Base-by-base conservation (phyloP, 805 yeast genomes). In the Diddensiella transvaalensis region DNA sequence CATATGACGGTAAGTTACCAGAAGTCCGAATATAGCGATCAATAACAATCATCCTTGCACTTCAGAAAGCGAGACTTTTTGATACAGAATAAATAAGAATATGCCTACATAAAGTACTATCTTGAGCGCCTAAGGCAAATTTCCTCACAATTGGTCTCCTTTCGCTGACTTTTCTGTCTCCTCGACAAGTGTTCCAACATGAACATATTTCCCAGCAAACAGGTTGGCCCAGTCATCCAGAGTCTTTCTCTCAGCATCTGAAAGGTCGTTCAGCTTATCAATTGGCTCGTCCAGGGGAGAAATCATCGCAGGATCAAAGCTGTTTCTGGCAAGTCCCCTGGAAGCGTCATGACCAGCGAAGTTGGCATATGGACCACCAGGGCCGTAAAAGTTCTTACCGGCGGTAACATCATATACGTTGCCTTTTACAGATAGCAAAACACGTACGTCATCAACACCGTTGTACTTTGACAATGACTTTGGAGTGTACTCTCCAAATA, bases 331-430 rank as follows among this genome's bases (percentile, higher is more conserved):
- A 48, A 91, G 75, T 0, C 97, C 98, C 55, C 98, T 74, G 0
- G 95, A 84, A 2, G 97, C 97, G 68, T 91, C 98, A 57, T 87
- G 84, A 1, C 98, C 98, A 0, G 97, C 97, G 73, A 91, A 91
- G 62, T 86, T 87, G 38, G 86, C 82, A 68, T 91, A 91, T 0
- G 96, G 96, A 0, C 97, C 97, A 24, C 91, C 87, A 4, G 98
- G 98, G 0, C 98, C 98, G 66, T 91, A 91, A 63, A 91, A 90
- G 41, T 78, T 77, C 55, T 90, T 78, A 0, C 95, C 95, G 8
- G 73, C 71, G 3, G 87, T 72, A 18, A 88, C 95, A 61, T 91
- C 96, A 60, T 77, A 91, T 2, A 91, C 96, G 22, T 75, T 82
- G 1, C 96, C 95, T 57, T 76, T 79, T n/a, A 91, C 87, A 0